phyloP scores from a whole-genome alignment of 768 basidiomycete genomes.

The Clavulina sp. region DNA sequence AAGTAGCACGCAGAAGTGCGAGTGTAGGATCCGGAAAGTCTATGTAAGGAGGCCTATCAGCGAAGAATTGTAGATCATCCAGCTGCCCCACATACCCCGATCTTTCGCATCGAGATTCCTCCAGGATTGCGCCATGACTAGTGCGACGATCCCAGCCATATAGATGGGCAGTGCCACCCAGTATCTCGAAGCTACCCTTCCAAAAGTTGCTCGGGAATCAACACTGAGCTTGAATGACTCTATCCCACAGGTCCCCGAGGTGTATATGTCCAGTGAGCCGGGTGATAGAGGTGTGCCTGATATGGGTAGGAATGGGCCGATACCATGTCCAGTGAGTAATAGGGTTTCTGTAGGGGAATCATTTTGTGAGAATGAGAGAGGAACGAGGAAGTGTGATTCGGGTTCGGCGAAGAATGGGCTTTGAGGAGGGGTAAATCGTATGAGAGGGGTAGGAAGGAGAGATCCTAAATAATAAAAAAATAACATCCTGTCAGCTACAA shows the following conservation, averaged over 20 bases:
- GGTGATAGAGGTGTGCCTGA: no score
- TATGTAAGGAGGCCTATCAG: neutral
- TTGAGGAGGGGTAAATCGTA: neutral
- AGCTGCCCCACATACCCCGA: neutral
- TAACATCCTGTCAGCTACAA: no score
- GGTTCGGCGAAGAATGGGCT: conserved; percentile 1
- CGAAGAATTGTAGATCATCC: neutral
- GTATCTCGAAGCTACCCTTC: conserved; percentile 57
- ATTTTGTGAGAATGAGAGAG: conserved; percentile 24
- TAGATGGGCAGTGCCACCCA: conserved; percentile 54
- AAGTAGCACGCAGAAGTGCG: conserved; percentile 31
- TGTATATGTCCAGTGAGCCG: conserved; percentile 44
- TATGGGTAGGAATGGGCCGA: conserved; percentile 17
- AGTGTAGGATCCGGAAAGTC: conserved; percentile 30
- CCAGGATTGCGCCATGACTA: conserved; percentile 41
- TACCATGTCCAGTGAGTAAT: conserved; percentile 14
- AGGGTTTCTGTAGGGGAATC: conserved; percentile 36
- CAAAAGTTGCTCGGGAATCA: conserved; percentile 55
- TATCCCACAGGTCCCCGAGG: conserved; percentile 37
- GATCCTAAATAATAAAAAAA: no score
- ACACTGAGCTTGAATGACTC: conserved; percentile 33
- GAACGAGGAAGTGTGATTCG: conserved; percentile 22
- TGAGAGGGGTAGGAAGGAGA: neutral
- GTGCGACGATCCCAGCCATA: conserved; percentile 48
- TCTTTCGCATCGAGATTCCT: conserved; percentile 15